Evolutionary conservation across 75 land plant genomes (phyloP).

Genomic region (Pinus albicaulis): DNA sequence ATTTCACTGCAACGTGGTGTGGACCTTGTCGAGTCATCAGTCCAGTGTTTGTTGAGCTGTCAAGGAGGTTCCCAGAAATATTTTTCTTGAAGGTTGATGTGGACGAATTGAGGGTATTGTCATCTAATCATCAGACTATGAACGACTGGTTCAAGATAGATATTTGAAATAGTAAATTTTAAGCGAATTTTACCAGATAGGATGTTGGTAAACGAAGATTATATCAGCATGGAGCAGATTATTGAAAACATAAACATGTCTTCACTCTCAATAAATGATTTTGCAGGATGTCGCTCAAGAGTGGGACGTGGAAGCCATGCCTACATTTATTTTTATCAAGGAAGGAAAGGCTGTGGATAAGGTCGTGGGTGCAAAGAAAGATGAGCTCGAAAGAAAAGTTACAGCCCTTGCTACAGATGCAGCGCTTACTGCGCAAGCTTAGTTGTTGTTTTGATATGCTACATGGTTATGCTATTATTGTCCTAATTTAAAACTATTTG

Average conservation of each 20-base stretch:
- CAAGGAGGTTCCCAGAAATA: conserved; percentile 14
- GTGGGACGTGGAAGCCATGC: conserved; percentile 64
- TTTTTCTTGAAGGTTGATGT: conserved; percentile 61
- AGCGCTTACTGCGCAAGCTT: neutral
- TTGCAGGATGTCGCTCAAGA: conserved; percentile 54
- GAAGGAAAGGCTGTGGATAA: conserved; percentile 48
- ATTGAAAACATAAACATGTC: neutral
- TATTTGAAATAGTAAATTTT: neutral
- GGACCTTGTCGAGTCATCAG: conserved; percentile 54
- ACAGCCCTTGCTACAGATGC: neutral
- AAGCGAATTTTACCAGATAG: neutral
- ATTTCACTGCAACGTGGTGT: conserved; percentile 62
- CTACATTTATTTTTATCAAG: conserved; percentile 59
- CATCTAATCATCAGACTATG: no score
- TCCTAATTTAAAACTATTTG: no score
- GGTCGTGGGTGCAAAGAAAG: conserved; percentile 71
- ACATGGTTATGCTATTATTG: neutral
- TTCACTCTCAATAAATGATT: neutral
- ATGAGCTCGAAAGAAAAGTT: conserved; percentile 32
- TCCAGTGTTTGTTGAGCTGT: conserved; percentile 44
- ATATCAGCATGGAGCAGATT: no score
- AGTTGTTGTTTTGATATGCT: neutral
- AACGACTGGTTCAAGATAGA: no score
- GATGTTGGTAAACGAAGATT: no score
- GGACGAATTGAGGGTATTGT: conserved; percentile 53